phyloP scores from a whole-genome alignment of 179 eudicot species.

The Sideroxylon spinosum region DNA sequence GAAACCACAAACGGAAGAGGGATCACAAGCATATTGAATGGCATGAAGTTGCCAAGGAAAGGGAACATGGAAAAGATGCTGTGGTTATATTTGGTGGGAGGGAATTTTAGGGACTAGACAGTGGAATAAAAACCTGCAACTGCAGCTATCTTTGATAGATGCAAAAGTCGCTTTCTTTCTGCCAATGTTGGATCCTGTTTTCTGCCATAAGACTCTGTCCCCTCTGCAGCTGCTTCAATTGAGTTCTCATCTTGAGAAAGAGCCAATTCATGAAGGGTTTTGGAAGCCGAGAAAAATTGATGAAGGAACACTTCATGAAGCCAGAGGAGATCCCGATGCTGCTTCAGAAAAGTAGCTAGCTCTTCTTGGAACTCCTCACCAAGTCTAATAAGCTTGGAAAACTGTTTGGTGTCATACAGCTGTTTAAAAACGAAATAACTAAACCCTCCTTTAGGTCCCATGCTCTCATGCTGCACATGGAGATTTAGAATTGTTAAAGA shows the following conservation, averaged over 20 bases:
- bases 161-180: slow-evolving; percentile 68
- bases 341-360: slow-evolving; percentile 66
- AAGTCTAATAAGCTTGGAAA: slow-evolving; percentile 71
- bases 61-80: neutral
- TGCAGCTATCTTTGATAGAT: slow-evolving; percentile 90
- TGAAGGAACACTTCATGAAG: slow-evolving; percentile 75
- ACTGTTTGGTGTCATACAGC: slow-evolving; percentile 53
- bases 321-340: slow-evolving; percentile 73
- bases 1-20: neutral
- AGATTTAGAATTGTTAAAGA: neutral
- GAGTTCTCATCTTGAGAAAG: slow-evolving; percentile 54
- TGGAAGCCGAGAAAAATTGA: slow-evolving; percentile 69
- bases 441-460: slow-evolving; percentile 94
- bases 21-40: neutral
- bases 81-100: slow-evolving; percentile 1
- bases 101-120: neutral
- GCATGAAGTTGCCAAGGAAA: neutral
- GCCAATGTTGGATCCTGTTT: slow-evolving; percentile 40
- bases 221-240: slow-evolving; percentile 34
- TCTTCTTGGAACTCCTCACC: slow-evolving; percentile 93
- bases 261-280: slow-evolving; percentile 74
- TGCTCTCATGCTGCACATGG: slow-evolving; percentile 64
- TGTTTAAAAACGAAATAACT: slow-evolving; percentile 81
- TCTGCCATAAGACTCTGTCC: slow-evolving; percentile 23
- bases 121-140: slow-evolving; percentile 60